Percentiles rank a stretch among this genome's conserved stretches.
Conservation (phyloP, 2,329 filamentous ascomycete genomes). For the Aspergillus latus region DNA sequence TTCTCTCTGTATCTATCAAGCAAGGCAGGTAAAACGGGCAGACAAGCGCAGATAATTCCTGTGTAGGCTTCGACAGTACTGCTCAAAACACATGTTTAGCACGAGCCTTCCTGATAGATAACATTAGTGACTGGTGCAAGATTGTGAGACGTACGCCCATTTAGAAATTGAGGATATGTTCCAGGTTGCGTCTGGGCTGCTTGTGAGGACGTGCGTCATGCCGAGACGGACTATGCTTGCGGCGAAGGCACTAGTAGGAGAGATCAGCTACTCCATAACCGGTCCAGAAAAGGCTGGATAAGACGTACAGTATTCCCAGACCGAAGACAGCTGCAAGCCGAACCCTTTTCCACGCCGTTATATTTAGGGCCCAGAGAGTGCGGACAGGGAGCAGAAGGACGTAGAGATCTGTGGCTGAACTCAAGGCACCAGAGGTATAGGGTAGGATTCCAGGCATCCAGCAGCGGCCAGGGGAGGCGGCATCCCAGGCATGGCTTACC, state of each 20-base stretch:
- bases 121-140: neutral
- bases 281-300: neutral
- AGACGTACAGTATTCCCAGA: neutral
- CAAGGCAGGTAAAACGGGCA: conserved; percentile 3
- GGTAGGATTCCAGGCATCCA: neutral
- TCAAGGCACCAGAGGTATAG: neutral
- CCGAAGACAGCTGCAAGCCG: neutral
- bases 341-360: neutral
- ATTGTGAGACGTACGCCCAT: conserved; percentile 7
- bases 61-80: conserved; percentile 14
- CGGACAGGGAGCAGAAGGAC: neutral
- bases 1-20: neutral
- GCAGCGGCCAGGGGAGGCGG: conserved; percentile 6
- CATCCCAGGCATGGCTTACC: conserved; percentile 6
- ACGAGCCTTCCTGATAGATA: no score
- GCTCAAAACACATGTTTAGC: neutral
- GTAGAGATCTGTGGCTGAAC: neutral
- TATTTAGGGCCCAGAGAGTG: neutral
- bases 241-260: neutral
- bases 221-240: neutral
- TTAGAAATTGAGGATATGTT: conserved; percentile 9
- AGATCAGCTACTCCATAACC: neutral
- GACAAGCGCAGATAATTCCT: conserved; percentile 12
- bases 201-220: neutral
- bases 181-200: conserved; percentile 1